phyloP scores from a whole-genome alignment of 2,329 filamentous ascomycete genomes.

The Teratosphaeria destructans region DNA sequence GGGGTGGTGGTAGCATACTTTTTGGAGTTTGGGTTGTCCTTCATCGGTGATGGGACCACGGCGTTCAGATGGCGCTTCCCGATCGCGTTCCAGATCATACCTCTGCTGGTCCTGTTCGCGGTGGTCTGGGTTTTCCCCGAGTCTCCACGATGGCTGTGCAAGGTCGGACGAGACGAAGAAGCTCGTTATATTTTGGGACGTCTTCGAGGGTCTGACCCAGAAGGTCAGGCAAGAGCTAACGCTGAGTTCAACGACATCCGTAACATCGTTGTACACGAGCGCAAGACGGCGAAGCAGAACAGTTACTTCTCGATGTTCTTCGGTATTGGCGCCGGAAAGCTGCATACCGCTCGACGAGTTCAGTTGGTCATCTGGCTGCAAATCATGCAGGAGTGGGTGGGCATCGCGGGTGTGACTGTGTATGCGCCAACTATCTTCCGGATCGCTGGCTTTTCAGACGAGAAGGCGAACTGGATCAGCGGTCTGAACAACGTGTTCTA shows the following conservation, averaged over 20 bases:
- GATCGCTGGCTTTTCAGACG: constrained; percentile 22
- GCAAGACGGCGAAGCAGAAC: constrained; percentile 22
- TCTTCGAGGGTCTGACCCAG: constrained; percentile 46
- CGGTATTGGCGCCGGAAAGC: constrained; percentile 21
- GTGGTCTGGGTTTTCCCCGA: constrained; percentile 60
- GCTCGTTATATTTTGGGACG: constrained; percentile 53
- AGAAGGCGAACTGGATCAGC: constrained; percentile 32
- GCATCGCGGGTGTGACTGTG: constrained; percentile 21
- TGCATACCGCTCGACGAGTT: constrained; percentile 27
- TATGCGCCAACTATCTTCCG: constrained; percentile 27
- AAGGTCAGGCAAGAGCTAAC: constrained; percentile 37
- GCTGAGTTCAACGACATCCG: constrained; percentile 59
- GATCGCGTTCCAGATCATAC: constrained; percentile 59
- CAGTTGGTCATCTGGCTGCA: constrained; percentile 32
- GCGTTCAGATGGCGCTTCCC: constrained; percentile 48
- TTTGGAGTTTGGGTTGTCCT: constrained; percentile 26
- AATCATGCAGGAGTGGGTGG: constrained; percentile 30
- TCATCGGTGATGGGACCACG: constrained; percentile 13
- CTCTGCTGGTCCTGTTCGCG: constrained; percentile 46
- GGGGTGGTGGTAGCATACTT: constrained; percentile 43
- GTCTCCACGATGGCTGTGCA: constrained; percentile 54
- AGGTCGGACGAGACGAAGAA: constrained; percentile 56
- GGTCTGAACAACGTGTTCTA: constrained; percentile 31
- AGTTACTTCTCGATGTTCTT: constrained; percentile 26
- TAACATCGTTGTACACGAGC: constrained; percentile 51